Base-by-base conservation (phyloP, 2,329 filamentous ascomycete species). In the Macroventuria anomochaeta region DNA sequence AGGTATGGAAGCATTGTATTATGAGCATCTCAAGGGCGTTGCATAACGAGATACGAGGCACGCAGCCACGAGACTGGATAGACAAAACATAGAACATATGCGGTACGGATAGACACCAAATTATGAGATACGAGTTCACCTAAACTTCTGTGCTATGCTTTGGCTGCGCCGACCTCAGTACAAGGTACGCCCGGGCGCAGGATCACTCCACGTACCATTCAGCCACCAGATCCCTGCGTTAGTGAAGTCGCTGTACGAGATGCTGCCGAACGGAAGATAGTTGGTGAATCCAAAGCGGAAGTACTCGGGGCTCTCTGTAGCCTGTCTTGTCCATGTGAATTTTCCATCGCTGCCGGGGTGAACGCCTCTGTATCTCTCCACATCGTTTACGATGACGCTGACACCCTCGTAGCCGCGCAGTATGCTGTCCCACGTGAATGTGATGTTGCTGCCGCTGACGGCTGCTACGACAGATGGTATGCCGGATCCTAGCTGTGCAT, bases 351-450 rank as follows among this genome's bases (percentile, higher is more conserved):
- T 86, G 15, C 77, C 65, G 86, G 91, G 6, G 83, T 84, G n/a
- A 5, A 49, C 29, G 4, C 44, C 51, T 31, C 89, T 79, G 71
- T 88, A 91, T 21, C 90, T 80, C 75, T 96, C 91, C 0, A 96
- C 91, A 65, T 96, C 91, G 67, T 96, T 95, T 55, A 96, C 88
- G 0, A 96, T 78, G 12, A 95, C 83, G 68, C 88, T 91, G 53
- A 96, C 83, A n/a, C 90, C 91, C 64, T 93, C 88, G 62, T 86
- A 91, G 2, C 70, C 67, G 20, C 65, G 60, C 17, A 77, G 75
- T 7, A 78, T 75, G 2, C 73, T 47, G 69, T 74, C 36, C 77
- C 80, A 79, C 0, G 75, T 46, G 71, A 76, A 54, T 68, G 80
- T 28, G 81, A 74, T 38, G 72, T 71, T 54, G 84, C 83, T 57